A percentile compares a stretch with the other conserved stretches of the same genome.
Evolutionary conservation across 2,329 filamentous ascomycete genomes (phyloP).

Genomic region (Cladophialophora immunda): DNA sequence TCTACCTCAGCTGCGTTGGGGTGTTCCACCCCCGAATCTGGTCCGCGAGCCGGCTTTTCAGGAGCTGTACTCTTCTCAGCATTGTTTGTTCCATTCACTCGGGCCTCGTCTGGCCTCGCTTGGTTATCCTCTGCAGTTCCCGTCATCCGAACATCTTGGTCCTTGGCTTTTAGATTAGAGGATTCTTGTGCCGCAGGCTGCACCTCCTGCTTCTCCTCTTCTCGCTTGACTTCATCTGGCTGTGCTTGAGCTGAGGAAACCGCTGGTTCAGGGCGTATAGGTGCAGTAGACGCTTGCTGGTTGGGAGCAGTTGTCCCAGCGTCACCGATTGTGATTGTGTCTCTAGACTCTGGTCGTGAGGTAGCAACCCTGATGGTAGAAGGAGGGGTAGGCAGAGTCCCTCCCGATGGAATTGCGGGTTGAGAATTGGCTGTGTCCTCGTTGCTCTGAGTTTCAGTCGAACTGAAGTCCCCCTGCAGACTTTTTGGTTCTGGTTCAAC

Average conservation of each 20-base stretch:
- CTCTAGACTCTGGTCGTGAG: slow-evolving; percentile 1
- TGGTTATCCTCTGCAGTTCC: slow-evolving; percentile 10
- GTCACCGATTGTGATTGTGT: not conserved
- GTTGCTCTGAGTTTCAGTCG: slow-evolving; percentile 9
- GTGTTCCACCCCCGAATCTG: slow-evolving; percentile 13
- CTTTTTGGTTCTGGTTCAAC: slow-evolving; percentile 32
- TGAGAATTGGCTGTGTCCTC: not conserved
- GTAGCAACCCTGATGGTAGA: not conserved
- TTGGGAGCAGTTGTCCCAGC: not conserved
- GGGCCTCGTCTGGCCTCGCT: slow-evolving; percentile 7
- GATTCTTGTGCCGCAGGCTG: not conserved
- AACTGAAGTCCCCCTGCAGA: slow-evolving; percentile 34
- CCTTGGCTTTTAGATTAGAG: not conserved
- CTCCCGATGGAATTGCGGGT: slow-evolving; percentile 9
- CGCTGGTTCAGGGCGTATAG: not conserved
- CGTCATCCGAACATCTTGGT: slow-evolving; percentile 23
- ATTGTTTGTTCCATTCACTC: slow-evolving; percentile 5
- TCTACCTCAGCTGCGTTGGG: slow-evolving; percentile 33
- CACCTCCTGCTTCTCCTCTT: not conserved
- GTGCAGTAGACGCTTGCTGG: not conserved
- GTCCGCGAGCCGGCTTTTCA: not conserved
- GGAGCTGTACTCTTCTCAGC: slow-evolving; percentile 5
- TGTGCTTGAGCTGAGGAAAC: slow-evolving; percentile 1
- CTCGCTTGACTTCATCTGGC: not conserved
- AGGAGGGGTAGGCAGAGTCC: not conserved